phyloP scores from a whole-genome alignment of 176 grass and related monocot species.

The Carex cristatella region DNA sequence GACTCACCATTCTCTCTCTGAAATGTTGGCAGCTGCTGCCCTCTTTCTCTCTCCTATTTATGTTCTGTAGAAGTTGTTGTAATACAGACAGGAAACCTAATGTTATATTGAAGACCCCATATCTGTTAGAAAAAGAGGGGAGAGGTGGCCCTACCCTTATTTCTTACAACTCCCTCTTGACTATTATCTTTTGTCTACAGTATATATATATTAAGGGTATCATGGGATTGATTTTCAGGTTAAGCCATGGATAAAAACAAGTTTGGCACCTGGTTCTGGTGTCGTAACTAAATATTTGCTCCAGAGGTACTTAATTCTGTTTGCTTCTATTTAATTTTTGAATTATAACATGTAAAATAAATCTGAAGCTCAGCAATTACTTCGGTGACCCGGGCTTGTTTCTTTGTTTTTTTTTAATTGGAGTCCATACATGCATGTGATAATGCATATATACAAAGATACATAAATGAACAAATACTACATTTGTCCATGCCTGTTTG shows the following conservation, averaged over 20 bases:
- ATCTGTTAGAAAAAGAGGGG: not conserved
- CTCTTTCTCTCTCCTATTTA: not conserved
- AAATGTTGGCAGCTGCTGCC: not conserved
- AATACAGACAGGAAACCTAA: not conserved
- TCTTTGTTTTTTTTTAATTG: not conserved
- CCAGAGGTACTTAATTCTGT: constrained; percentile 46
- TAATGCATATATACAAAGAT: not conserved
- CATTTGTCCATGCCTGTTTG: not conserved
- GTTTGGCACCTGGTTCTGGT: constrained; percentile 90
- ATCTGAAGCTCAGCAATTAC: not conserved
- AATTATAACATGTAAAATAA: not conserved
- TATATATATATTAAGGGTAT: not conserved
- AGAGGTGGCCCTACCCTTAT: constrained; percentile 1
- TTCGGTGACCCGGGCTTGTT: not conserved
- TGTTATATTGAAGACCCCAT: not conserved
- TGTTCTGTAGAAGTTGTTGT: not conserved
- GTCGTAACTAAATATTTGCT: constrained; percentile 94
- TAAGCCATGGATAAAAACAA: constrained; percentile 96
- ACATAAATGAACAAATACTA: not conserved
- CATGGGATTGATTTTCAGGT: constrained; percentile 43
- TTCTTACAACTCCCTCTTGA: constrained; percentile 5
- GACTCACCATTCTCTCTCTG: not conserved
- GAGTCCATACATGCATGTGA: not conserved
- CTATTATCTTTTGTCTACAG: not conserved
- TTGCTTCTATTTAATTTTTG: not conserved